Conservation (phyloP, 768 basidiomycete genomes). For the Hypholoma fasciculare region DNA sequence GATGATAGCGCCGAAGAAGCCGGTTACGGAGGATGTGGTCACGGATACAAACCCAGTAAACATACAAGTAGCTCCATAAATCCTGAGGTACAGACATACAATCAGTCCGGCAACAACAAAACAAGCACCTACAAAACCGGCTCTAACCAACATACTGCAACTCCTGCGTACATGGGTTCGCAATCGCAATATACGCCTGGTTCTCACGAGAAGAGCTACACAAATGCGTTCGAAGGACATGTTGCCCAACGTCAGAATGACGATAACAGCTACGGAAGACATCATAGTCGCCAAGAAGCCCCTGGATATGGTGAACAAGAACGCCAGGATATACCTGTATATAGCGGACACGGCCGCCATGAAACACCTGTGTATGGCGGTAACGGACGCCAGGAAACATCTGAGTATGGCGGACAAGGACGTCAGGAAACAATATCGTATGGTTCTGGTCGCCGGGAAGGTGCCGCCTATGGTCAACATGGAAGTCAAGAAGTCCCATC, state of each 20-base stretch:
- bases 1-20: slow-evolving; percentile 41
- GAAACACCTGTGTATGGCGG: neutral
- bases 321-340: neutral
- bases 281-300: neutral
- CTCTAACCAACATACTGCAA: neutral
- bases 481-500: slow-evolving; percentile 7
- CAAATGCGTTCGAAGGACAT: neutral
- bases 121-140: neutral
- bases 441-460: no score
- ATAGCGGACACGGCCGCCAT: slow-evolving; percentile 5
- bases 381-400: no score
- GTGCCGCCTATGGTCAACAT: slow-evolving; percentile 3
- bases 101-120: neutral
- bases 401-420: no score
- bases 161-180: neutral
- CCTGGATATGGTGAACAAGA: neutral
- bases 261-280: neutral
- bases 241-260: slow-evolving; percentile 12
- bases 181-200: slow-evolving; percentile 1
- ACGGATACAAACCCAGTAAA: slow-evolving; percentile 18
- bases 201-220: neutral
- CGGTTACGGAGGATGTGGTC: slow-evolving; percentile 36
- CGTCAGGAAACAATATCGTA: no score
- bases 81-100: neutral
- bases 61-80: neutral